phyloP scores from a whole-genome alignment of 2,329 filamentous ascomycete genomes.

The Arthrobotrys sinensis region DNA sequence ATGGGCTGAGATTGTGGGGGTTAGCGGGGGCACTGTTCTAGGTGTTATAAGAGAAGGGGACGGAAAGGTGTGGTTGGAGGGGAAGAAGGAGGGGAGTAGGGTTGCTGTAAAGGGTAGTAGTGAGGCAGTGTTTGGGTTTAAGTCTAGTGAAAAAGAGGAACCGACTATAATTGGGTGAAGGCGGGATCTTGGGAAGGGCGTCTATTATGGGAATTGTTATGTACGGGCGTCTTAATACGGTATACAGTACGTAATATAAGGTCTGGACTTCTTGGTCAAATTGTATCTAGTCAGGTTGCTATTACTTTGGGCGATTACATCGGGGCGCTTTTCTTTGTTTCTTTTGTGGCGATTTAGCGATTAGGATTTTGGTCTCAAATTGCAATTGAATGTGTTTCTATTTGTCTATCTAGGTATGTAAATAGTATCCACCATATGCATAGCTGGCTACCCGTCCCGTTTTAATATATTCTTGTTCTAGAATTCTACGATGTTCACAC shows the following conservation, averaged over 20 bases:
- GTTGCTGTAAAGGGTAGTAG: neutral
- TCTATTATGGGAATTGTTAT: too few species aligned
- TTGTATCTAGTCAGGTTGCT: neutral
- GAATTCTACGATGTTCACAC: too few species aligned
- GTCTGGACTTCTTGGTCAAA: neutral
- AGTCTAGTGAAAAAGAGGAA: neutral
- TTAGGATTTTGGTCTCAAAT: constrained; percentile 6
- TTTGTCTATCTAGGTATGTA: too few species aligned
- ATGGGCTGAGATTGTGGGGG: constrained; percentile 3
- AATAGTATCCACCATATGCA: too few species aligned
- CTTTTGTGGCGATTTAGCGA: constrained; percentile 17
- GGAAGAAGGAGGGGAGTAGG: neutral
- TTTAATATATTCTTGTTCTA: too few species aligned
- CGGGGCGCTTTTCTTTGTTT: neutral
- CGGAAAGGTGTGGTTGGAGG: constrained; percentile 2
- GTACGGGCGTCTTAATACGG: too few species aligned
- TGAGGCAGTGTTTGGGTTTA: neutral
- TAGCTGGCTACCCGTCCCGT: too few species aligned
- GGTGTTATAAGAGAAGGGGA: constrained; percentile 27
- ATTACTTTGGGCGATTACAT: neutral
- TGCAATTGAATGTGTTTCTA: neutral
- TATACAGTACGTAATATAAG: too few species aligned
- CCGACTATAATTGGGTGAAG: too few species aligned
- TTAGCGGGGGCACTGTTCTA: neutral
- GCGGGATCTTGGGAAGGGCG: too few species aligned